Evolutionary conservation across 1,284 basidiomycete genomes (phyloP), one percentile per base, ranked within the genome.

Genomic region (Puccinia coronata): DNA sequence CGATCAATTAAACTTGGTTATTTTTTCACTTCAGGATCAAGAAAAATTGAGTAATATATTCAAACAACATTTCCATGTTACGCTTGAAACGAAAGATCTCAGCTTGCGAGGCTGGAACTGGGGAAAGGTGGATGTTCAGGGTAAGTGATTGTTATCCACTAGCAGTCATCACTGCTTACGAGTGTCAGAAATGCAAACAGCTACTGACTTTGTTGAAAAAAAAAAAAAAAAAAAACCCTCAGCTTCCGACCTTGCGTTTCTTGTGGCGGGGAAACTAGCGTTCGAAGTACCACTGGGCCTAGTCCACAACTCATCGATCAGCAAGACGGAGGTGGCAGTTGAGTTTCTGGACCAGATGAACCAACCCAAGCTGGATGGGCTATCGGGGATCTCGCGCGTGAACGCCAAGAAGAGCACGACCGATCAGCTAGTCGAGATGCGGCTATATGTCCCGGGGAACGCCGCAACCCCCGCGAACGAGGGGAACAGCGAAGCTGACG

Each of bases 71-170:
- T 98, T 95, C 88, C 91, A 90, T 82, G 88, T 96, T 82, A 90
- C 92, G 9, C 88, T 99, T 39, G 96, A 98, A 85, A 90, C 90
- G 16, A 92, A 91, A 86, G 97, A 99, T 84, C 89, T 92, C 25
- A 92, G 93, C 11, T 90, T 96, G 85, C 94, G 95, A 85, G 97
- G 97, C 0, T 99, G 95, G 95, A 99, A 99, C 86, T 99, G 97
- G 97, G 97, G 97, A 23, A 90, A 92, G 55, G 93, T 93, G 2
- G 94, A 96, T 85, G 95, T 99, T 83, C 93, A 94, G 89, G 93
- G 95, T 93, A 83, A 83, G 90, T 47, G 43, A 47, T 47, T 8
- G 16, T 47, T 47, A 47, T 47, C 16, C 25, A 55, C 67, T 82
- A 70, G 71, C 43, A n/a, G n/a, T n/a, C 69, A 47, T 74, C 2